Percentiles rank a stretch among this genome's conserved stretches.
Conservation (phyloP, 2,329 filamentous ascomycete genomes). For the Pyrenophora graminea region DNA sequence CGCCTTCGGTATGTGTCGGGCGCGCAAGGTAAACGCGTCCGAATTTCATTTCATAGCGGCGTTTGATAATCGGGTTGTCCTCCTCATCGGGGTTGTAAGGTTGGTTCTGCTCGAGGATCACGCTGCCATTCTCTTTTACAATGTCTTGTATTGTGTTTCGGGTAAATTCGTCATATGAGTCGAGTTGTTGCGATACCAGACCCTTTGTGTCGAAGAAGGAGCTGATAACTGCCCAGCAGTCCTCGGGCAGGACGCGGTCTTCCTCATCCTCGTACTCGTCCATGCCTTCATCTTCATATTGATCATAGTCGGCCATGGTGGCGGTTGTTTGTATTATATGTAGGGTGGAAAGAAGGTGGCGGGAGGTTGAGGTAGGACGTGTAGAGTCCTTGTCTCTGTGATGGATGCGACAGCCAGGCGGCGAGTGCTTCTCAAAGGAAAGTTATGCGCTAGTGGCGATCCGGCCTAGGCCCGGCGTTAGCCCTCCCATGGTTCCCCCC, state of each 20-base stretch:
- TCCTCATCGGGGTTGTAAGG: conserved; percentile 72
- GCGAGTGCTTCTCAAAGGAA: conserved; percentile 32
- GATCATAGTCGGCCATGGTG: conserved; percentile 53
- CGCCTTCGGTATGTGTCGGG: conserved; percentile 89
- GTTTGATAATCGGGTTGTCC: conserved; percentile 75
- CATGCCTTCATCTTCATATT: conserved; percentile 1
- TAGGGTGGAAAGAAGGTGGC: background rate
- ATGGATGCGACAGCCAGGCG: conserved; percentile 24
- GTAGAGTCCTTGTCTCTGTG: conserved; percentile 22
- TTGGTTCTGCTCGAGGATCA: conserved; percentile 92
- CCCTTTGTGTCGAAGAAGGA: conserved; percentile 97
- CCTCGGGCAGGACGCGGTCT: conserved; percentile 82
- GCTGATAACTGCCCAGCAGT: conserved; percentile 97
- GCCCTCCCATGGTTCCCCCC: no score
- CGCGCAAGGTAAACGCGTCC: conserved; percentile 86
- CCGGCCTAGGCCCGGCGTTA: conserved; percentile 4
- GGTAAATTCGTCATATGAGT: conserved; percentile 98
- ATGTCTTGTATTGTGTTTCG: conserved; percentile 92
- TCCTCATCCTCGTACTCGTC: conserved; percentile 65
- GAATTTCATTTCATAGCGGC: conserved; percentile 94
- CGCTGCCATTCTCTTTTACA: conserved; percentile 85
- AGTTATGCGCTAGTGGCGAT: conserved; percentile 6
- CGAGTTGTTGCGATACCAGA: conserved; percentile 93
- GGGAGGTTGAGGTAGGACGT: conserved; percentile 16
- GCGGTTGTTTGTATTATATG: conserved; percentile 16